Base-by-base conservation (phyloP, 1,284 basidiomycete species). In the Marasmius oreades region DNA sequence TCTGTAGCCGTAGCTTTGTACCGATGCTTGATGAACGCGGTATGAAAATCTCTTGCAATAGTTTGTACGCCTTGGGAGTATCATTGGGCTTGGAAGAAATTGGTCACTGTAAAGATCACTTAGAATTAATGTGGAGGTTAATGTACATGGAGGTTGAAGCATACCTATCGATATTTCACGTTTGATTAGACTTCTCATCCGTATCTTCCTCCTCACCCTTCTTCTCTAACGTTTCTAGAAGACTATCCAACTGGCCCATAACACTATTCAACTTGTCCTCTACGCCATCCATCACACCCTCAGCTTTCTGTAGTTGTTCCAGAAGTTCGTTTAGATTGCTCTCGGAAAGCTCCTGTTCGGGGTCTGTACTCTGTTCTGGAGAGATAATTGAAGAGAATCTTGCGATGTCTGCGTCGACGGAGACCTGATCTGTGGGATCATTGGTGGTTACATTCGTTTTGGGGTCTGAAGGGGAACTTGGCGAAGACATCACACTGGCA, bases 211-310 rank as follows among this genome's bases (percentile, higher is more conserved):
- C 31, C 10, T 37, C 39, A 10, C 28, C 5, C 18, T 51, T 47
- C 16, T 33, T 14, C 58, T 79, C 80, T 23, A 87, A 65, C 8
- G 67, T 67, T 14, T 68, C 67, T n/a, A 89, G 63, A 18, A 89
- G 67, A 10, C 61, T 62, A 64, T 89, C 84, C 51, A 89, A 68
- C 55, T 79, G 78, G 42, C 66, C 75, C 52, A 89, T 69, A 33
- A 89, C 70, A 28, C 67, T 73, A 64, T 88, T 84, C 44, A 89
- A 68, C 59, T 77, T 79, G 51, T 66, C 65, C 63, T 88, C 87
- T 46, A 89, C 74, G 3, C 75, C 81, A 23, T 72, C 66, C 5
- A 85, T 84, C 58, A 86, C 66, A 14, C 73, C 77, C 54, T 84
- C 74, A 12, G 84, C 85, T 12, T 66, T 67, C 34, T 84, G 78